Evolutionary conservation across 345 rosid genomes (phyloP), one percentile per base, ranked within the genome.

Genomic region (Lumnitzera littorea): DNA sequence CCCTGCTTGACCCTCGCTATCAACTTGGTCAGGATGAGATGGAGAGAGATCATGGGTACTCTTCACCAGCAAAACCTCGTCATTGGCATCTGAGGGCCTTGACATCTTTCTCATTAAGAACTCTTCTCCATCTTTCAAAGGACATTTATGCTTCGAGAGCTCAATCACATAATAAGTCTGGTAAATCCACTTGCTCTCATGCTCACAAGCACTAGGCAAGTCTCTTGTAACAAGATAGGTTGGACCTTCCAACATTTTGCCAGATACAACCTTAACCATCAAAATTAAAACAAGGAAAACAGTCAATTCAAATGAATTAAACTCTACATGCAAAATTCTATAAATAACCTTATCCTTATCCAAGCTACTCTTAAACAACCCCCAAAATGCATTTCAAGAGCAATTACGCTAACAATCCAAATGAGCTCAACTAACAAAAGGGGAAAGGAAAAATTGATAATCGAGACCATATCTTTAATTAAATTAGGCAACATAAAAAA

Each of bases 181-280:
- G 50, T 79, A 71, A 15, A 65, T 72, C 91, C 81, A 76, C 57
- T 72, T 62, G 65, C 76, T 74, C 55, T 79, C 83, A 66, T 73
- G 79, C 61, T 78, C 71, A 46, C 75, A 65, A 16, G 81, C 73
- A 63, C 68, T 68, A 24, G 84, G 81, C 15, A 85, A 72, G 24
- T 79, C 81, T 50, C 71, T 80, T 11, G 82, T 41, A 55, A 75
- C 69, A 4, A 74, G 67, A 67, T 64, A 80, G 57, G 72, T 63
- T 52, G 78, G 81, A 58, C 72, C 77, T 65, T 83, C 88, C 80
- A 85, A 75, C 90, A 82, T 80, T 48, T 70, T 65, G 53, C 51
- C 12, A n/a, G 59, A 63, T 36, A 36, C 43, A 36, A 36, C 43
- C 43, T 36, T 36, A 36, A 1, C 7, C 11, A 36, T 36, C 43